Conservation (phyloP, 1,284 basidiomycete genomes). For the Irpex sp. region DNA sequence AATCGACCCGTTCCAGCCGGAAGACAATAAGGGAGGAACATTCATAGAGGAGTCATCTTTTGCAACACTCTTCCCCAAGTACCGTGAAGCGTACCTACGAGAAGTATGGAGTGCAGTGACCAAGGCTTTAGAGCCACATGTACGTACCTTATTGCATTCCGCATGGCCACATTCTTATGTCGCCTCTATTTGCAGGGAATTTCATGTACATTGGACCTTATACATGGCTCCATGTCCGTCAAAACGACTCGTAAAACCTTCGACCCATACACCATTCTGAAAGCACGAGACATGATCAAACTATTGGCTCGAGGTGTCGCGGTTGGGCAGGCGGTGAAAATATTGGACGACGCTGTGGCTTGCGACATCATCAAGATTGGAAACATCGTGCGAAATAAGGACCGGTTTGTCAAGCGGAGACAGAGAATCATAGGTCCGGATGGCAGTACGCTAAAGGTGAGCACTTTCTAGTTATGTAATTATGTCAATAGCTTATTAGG, state of each 20-base stretch:
- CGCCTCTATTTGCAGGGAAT: slow-evolving; percentile 56
- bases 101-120: slow-evolving; percentile 97
- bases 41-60: slow-evolving; percentile 97
- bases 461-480: neutral
- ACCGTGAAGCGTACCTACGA: slow-evolving; percentile 94
- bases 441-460: slow-evolving; percentile 92
- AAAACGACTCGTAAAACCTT: slow-evolving; percentile 95
- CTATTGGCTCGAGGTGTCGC: slow-evolving; percentile 91
- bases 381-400: slow-evolving; percentile 92
- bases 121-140: slow-evolving; percentile 78
- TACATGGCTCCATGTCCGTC: slow-evolving; percentile 97
- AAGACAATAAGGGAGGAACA: slow-evolving; percentile 78
- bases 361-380: slow-evolving; percentile 99
- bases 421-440: slow-evolving; percentile 97
- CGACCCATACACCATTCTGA: slow-evolving; percentile 95
- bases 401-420: slow-evolving; percentile 93
- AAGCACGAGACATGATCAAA: slow-evolving; percentile 95
- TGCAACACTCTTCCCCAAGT: slow-evolving; percentile 98
- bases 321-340: slow-evolving; percentile 81
- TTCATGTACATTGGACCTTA: slow-evolving; percentile 89
- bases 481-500: neutral
- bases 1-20: slow-evolving; percentile 72
- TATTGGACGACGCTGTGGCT: slow-evolving; percentile 87
- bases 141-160: slow-evolving; percentile 30
- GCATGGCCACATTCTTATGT: neutral